These are phyloP conservation scores for Babesia ovata DNA, from an alignment of 169 alveolate species.

Conservation along the genomic window DNA sequence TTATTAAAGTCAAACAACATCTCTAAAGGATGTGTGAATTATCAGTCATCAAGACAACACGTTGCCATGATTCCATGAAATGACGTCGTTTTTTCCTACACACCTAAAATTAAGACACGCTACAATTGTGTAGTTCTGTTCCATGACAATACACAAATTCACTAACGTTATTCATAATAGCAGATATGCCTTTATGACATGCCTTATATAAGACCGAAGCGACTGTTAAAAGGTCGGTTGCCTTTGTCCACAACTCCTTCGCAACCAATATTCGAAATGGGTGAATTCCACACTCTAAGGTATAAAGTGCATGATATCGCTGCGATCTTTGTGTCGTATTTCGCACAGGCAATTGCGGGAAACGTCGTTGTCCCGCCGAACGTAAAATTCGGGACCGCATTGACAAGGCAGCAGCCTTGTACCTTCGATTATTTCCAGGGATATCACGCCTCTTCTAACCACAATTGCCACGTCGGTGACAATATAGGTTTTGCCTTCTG, in stretches of 20 bases:
- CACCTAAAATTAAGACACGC: background rate
- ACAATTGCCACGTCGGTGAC: slow-evolving; percentile 24
- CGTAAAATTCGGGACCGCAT: background rate
- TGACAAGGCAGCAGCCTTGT: slow-evolving; percentile 27
- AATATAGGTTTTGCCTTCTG: slow-evolving; percentile 38
- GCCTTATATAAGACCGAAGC: no score
- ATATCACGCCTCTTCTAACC: slow-evolving; percentile 20
- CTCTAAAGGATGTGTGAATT: no score
- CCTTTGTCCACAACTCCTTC: background rate
- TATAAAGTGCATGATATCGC: background rate
- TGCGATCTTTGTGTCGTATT: background rate
- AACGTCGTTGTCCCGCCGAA: slow-evolving; percentile 16
- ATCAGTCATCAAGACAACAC: no score
- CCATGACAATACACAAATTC: no score
- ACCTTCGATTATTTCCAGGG: slow-evolving; percentile 29
- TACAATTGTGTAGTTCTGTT: background rate
- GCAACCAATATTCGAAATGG: background rate
- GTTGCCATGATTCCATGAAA: background rate
- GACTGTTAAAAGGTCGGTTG: no score
- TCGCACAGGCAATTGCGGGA: slow-evolving; percentile 10
- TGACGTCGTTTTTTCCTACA: background rate
- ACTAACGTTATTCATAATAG: no score
- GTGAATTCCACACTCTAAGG: background rate
- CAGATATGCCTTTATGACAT: no score
- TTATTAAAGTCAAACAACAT: no score